These are phyloP conservation scores for Castanea mollissima DNA, from an alignment of 306 rosid genomes.

Conservation along the genomic window DNA sequence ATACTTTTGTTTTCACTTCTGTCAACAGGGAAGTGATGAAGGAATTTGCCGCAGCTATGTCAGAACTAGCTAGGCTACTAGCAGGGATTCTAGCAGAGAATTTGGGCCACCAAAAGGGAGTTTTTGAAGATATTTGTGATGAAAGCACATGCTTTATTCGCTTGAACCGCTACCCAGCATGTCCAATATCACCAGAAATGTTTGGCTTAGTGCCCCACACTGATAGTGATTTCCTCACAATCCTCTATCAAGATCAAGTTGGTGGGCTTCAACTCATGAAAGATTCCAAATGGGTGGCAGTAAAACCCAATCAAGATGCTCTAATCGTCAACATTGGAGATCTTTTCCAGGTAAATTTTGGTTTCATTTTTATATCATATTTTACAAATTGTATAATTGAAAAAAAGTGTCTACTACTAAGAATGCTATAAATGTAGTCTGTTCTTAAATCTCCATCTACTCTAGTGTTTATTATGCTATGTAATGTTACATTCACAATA, in stretches of 20 bases:
- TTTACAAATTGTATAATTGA: too few species aligned
- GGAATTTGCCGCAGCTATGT: conserved; percentile 75
- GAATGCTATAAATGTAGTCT: too few species aligned
- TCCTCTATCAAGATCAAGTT: conserved; percentile 78
- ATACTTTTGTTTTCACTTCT: conserved; percentile 18
- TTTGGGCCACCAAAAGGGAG: conserved; percentile 50
- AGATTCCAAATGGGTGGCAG: conserved; percentile 85
- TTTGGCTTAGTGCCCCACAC: conserved; percentile 88
- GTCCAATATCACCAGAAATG: conserved; percentile 53
- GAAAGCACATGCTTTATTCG: conserved; percentile 82
- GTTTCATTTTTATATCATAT: not conserved
- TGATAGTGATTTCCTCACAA: conserved; percentile 88
- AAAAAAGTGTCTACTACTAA: too few species aligned
- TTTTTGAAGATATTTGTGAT: conserved; percentile 56
- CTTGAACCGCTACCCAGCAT: conserved; percentile 74
- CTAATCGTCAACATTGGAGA: conserved; percentile 89
- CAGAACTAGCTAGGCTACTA: conserved; percentile 55
- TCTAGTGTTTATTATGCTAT: too few species aligned
- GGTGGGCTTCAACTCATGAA: conserved; percentile 96
- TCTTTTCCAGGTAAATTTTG: conserved; percentile 71
- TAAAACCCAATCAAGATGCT: conserved; percentile 79
- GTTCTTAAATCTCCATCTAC: too few species aligned
- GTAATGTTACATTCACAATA: too few species aligned
- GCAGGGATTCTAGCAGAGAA: conserved; percentile 68
- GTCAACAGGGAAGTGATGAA: conserved; percentile 63